Evolutionary conservation across 495 filamentous ascomycete species (phyloP).

Genomic region (Lasiosphaeria hispida): DNA sequence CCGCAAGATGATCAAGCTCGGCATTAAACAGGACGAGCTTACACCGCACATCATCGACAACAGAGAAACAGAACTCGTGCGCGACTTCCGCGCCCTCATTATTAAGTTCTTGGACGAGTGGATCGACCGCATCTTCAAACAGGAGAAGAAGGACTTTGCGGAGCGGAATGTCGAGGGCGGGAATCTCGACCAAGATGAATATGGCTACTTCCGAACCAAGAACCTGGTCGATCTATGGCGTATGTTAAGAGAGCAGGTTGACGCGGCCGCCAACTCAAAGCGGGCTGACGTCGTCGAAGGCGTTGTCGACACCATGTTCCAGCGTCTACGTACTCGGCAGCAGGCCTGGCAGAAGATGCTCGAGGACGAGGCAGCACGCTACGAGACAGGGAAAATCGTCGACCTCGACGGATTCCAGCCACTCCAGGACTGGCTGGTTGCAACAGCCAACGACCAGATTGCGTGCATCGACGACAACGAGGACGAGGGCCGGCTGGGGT

Average conservation of each 20-base stretch:
- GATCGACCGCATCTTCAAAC: constrained; percentile 85
- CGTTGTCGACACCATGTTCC: constrained; percentile 90
- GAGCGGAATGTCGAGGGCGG: constrained; percentile 67
- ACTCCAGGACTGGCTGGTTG: constrained; percentile 90
- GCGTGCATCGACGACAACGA: constrained; percentile 89
- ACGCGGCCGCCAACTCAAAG: constrained; percentile 74
- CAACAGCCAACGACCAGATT: constrained; percentile 98
- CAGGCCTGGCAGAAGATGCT: constrained; percentile 80
- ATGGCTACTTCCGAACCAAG: constrained; percentile 84
- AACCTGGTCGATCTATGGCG: constrained; percentile 93
- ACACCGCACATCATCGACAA: constrained; percentile 82
- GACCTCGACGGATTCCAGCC: constrained; percentile 75
- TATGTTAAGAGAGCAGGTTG: constrained; percentile 89
- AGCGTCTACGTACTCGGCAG: constrained; percentile 76
- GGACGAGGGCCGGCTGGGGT: constrained; percentile 66
- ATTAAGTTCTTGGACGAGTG: constrained; percentile 94
- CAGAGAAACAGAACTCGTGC: constrained; percentile 81
- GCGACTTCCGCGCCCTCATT: constrained; percentile 91
- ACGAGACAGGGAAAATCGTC: constrained; percentile 57
- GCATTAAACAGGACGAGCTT: constrained; percentile 69
- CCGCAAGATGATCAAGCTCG: constrained; percentile 88
- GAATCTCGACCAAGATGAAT: constrained; percentile 78
- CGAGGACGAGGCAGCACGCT: constrained; percentile 78
- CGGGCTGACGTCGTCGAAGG: constrained; percentile 87
- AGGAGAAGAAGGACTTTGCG: constrained; percentile 76